These are phyloP conservation scores for Phaffia australis DNA, from an alignment of 768 basidiomycete species.

Conservation along the genomic window DNA sequence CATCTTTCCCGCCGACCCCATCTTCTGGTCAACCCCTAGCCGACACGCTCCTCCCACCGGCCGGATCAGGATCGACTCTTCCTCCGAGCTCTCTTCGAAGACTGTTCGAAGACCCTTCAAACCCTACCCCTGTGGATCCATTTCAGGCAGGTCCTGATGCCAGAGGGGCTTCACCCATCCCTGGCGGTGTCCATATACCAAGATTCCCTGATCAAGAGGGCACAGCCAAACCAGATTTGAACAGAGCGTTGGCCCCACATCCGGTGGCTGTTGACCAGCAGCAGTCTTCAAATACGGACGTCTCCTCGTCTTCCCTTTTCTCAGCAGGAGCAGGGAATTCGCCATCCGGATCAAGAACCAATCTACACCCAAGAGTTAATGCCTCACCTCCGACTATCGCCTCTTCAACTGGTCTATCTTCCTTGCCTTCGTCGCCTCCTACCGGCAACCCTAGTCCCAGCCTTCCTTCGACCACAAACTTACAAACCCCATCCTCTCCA, in stretches of 20 bases:
- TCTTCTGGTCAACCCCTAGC: not conserved
- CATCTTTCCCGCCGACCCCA: not conserved
- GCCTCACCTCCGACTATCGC: too few relatives aligned
- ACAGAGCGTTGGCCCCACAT: too few relatives aligned
- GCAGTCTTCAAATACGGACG: not conserved
- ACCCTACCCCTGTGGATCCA: not conserved
- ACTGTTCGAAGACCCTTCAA: too few relatives aligned
- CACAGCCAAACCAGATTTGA: slow-evolving; percentile 1
- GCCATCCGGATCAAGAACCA: too few relatives aligned
- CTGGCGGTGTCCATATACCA: not conserved
- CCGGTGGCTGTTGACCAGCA: too few relatives aligned
- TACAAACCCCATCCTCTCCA: slow-evolving; percentile 32
- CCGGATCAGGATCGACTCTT: not conserved
- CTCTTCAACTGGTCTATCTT: too few relatives aligned
- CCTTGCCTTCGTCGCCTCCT: too few relatives aligned
- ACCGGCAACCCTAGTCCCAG: too few relatives aligned
- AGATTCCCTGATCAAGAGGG: not conserved
- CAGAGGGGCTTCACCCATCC: slow-evolving; percentile 2
- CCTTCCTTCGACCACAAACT: not conserved
- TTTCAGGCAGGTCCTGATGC: slow-evolving; percentile 10
- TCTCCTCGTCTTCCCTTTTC: slow-evolving; percentile 6
- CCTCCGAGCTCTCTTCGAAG: not conserved
- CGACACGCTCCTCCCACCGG: not conserved
- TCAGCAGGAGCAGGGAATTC: too few relatives aligned
- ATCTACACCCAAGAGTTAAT: too few relatives aligned